phyloP scores from a whole-genome alignment of 768 basidiomycete genomes.

The Phallus indusiatus region DNA sequence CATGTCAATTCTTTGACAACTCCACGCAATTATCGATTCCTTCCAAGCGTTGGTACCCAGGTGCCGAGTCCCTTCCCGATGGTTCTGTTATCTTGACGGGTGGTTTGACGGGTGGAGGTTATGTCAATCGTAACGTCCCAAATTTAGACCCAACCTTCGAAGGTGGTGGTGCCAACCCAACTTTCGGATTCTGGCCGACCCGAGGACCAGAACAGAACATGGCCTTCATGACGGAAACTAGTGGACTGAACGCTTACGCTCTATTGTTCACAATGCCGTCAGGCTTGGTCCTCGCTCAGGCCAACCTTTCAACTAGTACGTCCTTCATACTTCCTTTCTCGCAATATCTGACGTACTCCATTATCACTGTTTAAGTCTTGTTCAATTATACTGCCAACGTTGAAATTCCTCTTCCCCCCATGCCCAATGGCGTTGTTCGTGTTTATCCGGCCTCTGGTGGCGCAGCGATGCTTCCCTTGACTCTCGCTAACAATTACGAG shows the following conservation, averaged over 20 bases:
- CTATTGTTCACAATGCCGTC: slow-evolving; percentile 68
- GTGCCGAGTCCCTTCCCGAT: slow-evolving; percentile 63
- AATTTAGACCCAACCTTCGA: slow-evolving; percentile 52
- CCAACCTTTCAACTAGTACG: slow-evolving; percentile 69
- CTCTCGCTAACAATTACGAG: slow-evolving; percentile 78
- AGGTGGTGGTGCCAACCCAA: slow-evolving; percentile 70
- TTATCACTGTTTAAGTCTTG: slow-evolving; percentile 23
- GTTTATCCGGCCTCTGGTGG: slow-evolving; percentile 90
- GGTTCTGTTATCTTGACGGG: slow-evolving; percentile 77
- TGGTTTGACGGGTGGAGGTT: slow-evolving; percentile 69
- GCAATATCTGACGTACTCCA: slow-evolving; percentile 8
- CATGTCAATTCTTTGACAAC: slow-evolving; percentile 71
- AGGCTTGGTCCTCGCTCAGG: slow-evolving; percentile 73
- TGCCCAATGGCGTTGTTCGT: slow-evolving; percentile 65
- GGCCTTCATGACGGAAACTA: slow-evolving; percentile 61
- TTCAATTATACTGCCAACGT: slow-evolving; percentile 46
- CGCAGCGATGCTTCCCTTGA: slow-evolving; percentile 83
- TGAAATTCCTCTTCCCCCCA: slow-evolving; percentile 57
- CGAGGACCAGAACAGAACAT: slow-evolving; percentile 41
- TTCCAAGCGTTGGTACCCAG: slow-evolving; percentile 68
- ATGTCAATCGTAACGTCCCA: slow-evolving; percentile 67
- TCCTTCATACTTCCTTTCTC: slow-evolving; percentile 12
- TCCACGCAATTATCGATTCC: slow-evolving; percentile 54
- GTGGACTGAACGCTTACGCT: slow-evolving; percentile 70
- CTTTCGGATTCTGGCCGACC: slow-evolving; percentile 72